These are phyloP conservation scores for Thuidium tamariscinum DNA, from an alignment of 225 moss, liverwort and hornwort genomes.

Conservation along the genomic window DNA sequence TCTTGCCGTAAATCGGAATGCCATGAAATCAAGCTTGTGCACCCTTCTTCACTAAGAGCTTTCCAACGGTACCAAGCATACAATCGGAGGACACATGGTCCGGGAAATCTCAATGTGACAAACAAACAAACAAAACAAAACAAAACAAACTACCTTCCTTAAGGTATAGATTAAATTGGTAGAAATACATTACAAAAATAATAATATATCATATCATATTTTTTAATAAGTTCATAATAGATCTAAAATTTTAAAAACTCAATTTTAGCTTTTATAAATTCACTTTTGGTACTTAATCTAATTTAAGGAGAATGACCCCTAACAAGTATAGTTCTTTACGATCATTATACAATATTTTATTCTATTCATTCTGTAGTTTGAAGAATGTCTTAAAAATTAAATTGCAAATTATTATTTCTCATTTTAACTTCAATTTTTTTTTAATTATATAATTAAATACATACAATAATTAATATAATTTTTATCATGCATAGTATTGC, in stretches of 20 bases:
- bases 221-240: neutral
- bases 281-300: neutral
- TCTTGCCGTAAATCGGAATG: no score
- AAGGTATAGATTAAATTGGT: neutral
- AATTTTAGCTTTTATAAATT: neutral
- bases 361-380: neutral
- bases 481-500: fast-evolving
- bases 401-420: neutral
- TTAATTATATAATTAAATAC: neutral
- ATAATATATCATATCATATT: neutral
- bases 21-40: no score
- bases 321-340: no score
- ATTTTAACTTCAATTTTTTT: neutral
- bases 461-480: neutral
- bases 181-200: neutral
- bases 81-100: no score
- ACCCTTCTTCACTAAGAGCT: no score
- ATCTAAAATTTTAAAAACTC: neutral
- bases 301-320: fast-evolving
- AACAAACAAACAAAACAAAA: no score
- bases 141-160: no score
- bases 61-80: no score
- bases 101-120: no score
- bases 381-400: neutral
- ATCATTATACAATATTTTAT: no score